Percentiles rank a stretch among this genome's conserved stretches.
These are phyloP conservation scores for Periglandula ipomoeae DNA, from an alignment of 2,329 filamentous ascomycete genomes.

Conservation along the genomic window DNA sequence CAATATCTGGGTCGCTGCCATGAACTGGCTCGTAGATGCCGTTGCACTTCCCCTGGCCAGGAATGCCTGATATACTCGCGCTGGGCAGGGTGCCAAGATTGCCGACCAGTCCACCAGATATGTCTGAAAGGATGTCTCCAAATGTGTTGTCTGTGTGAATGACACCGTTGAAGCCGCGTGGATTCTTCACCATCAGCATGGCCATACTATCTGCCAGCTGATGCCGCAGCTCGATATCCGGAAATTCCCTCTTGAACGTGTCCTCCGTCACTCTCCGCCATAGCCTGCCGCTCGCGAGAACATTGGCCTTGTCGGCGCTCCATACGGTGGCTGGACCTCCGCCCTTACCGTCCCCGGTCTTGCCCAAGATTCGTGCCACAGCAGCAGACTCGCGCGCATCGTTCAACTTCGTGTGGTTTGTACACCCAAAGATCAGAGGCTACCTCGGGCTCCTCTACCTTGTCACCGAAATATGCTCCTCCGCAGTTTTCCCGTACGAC, in stretches of 20 bases:
- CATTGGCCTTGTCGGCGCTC: conserved; percentile 93
- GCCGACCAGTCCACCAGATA: conserved; percentile 58
- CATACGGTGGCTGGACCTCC: no score
- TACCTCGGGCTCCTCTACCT: conserved; percentile 40
- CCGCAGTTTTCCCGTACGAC: conserved; percentile 88
- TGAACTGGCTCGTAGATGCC: conserved; percentile 75
- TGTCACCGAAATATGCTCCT: conserved; percentile 91
- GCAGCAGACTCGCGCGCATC: conserved; percentile 72
- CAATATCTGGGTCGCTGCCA: conserved; percentile 65
- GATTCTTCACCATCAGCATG: conserved; percentile 97
- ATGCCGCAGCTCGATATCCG: conserved; percentile 72
- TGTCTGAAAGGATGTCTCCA: conserved; percentile 92
- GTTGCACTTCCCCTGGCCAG: conserved; percentile 37
- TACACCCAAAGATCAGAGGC: conserved; percentile 72
- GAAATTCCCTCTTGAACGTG: conserved; percentile 82
- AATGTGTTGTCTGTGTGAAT: conserved; percentile 84
- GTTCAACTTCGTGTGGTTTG: conserved; percentile 88
- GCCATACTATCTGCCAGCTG: conserved; percentile 92
- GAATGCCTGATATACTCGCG: conserved; percentile 34
- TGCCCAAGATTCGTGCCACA: conserved; percentile 72
- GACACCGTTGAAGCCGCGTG: conserved; percentile 76
- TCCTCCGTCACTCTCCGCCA: conserved; percentile 85
- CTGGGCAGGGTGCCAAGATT: conserved; percentile 36
- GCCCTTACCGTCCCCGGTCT: conserved; percentile 56
- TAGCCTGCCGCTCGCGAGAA: conserved; percentile 78